A percentile compares a stretch with the other conserved stretches of the same genome.
Conservation (phyloP, 805 yeast genomes). For the Lachancea lanzarotensis region DNA sequence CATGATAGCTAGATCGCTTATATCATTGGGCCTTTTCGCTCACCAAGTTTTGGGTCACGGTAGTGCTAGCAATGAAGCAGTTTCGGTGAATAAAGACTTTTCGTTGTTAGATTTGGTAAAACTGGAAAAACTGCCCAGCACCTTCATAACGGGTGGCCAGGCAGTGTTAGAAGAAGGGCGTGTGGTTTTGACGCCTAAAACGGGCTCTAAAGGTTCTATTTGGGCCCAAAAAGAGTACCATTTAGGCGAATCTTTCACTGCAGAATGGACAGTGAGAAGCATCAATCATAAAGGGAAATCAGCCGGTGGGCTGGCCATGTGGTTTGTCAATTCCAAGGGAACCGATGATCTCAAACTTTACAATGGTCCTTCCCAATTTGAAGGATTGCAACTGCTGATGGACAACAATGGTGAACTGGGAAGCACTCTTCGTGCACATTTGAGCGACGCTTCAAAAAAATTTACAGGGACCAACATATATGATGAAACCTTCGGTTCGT, state of each 20-base stretch:
- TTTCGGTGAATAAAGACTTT: constrained; percentile 23
- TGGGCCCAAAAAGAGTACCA: constrained; percentile 36
- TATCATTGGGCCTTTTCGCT: neutral
- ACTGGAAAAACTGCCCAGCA: constrained; percentile 20
- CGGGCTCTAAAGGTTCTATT: constrained; percentile 37
- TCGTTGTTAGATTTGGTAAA: constrained; percentile 38
- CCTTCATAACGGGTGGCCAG: constrained; percentile 38
- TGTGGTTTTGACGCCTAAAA: constrained; percentile 43
- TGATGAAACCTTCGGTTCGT: constrained; percentile 43
- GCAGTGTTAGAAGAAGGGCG: constrained; percentile 47
- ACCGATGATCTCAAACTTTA: constrained; percentile 33
- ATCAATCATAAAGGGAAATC: constrained; percentile 45
- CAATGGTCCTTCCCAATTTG: constrained; percentile 52
- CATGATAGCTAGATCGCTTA: neutral
- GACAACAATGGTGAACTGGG: constrained; percentile 45
- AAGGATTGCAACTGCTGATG: constrained; percentile 58
- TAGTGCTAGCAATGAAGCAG: constrained; percentile 14
- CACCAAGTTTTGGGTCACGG: constrained; percentile 3
- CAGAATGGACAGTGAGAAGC: constrained; percentile 59
- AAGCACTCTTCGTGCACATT: constrained; percentile 49
- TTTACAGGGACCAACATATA: constrained; percentile 24
- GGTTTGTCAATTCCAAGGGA: constrained; percentile 39
- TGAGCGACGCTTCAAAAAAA: constrained; percentile 50
- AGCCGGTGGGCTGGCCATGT: constrained; percentile 53
- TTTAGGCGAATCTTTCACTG: constrained; percentile 42